A percentile compares a stretch with the other conserved stretches of the same genome.
phyloP scores from a whole-genome alignment of 345 rosid species.

The Salix dunnii region DNA sequence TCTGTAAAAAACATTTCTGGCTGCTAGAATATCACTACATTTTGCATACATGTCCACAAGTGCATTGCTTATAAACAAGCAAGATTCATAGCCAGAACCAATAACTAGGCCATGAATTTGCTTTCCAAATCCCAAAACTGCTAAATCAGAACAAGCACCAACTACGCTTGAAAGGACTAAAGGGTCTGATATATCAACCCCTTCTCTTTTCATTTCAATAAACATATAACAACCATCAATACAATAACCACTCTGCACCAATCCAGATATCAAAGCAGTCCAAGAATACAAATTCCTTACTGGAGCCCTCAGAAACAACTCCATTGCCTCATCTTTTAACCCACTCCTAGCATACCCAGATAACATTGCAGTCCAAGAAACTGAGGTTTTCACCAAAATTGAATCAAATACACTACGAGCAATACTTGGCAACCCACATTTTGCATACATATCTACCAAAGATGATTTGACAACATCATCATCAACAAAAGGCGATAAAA shows the following conservation, averaged over 20 bases:
- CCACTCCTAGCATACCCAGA: conserved; percentile 66
- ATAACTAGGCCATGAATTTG: conserved; percentile 62
- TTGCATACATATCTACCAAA: conserved; percentile 72
- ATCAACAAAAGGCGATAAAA: conserved; percentile 40
- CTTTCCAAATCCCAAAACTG: conserved; percentile 54
- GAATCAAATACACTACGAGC: conserved; percentile 57
- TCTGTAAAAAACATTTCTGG: conserved; percentile 43
- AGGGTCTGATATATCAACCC: conserved; percentile 61
- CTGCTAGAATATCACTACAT: conserved; percentile 67
- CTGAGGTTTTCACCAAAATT: conserved; percentile 39
- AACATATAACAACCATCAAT: conserved; percentile 51
- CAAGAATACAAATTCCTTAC: conserved; percentile 53
- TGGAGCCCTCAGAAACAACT: conserved; percentile 39
- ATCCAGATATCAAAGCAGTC: conserved; percentile 74
- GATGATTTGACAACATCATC: conserved; percentile 74
- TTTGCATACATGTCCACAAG: conserved; percentile 84
- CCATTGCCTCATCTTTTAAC: conserved; percentile 51
- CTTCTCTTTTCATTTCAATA: conserved; percentile 67
- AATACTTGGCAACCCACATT: conserved; percentile 42
- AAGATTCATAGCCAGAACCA: conserved; percentile 51
- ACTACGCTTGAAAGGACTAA: conserved; percentile 67
- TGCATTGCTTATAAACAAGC: conserved; percentile 62
- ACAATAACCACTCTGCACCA: conserved; percentile 67
- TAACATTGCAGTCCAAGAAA: conserved; percentile 63
- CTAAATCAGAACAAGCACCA: conserved; percentile 72